Conservation (phyloP, 768 basidiomycete genomes). For the Mycena olivaceomarginata region DNA sequence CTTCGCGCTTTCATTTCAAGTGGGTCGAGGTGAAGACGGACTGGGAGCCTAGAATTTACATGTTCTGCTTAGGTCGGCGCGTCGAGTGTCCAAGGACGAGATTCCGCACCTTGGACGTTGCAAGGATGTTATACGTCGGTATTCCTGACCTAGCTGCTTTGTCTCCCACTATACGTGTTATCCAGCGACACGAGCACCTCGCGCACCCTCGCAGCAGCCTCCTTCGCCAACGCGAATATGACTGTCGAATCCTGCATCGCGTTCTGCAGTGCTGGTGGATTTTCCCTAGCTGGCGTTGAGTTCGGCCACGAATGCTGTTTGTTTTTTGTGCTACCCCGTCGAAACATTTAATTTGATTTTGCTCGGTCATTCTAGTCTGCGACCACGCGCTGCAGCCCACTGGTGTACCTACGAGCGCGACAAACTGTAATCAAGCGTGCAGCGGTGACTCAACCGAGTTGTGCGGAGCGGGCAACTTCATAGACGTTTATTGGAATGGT, state of each 20-base stretch:
- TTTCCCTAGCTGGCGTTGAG: slow-evolving; percentile 69
- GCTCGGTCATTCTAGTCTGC: slow-evolving; percentile 58
- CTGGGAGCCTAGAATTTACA: not conserved
- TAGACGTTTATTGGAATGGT: slow-evolving; percentile 69
- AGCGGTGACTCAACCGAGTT: slow-evolving; percentile 62
- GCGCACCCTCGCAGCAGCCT: slow-evolving; percentile 63
- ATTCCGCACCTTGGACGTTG: slow-evolving; percentile 18
- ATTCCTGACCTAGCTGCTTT: not conserved
- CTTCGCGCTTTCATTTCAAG: not conserved
- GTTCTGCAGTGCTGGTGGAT: slow-evolving; percentile 52
- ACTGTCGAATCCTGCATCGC: slow-evolving; percentile 57
- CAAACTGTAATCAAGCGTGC: slow-evolving; percentile 65
- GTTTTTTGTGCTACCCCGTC: slow-evolving; percentile 40
- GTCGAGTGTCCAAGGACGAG: slow-evolving; percentile 6
- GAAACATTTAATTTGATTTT: not conserved
- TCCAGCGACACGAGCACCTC: slow-evolving; percentile 62
- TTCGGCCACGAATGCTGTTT: slow-evolving; percentile 72
- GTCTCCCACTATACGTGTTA: not conserved
- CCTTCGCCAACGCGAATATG: slow-evolving; percentile 63
- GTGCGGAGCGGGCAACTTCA: slow-evolving; percentile 65
- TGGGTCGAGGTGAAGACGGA: not conserved
- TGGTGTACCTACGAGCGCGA: slow-evolving; percentile 45
- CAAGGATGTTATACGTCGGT: slow-evolving; percentile 42
- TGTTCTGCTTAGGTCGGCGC: not conserved
- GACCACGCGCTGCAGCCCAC: slow-evolving; percentile 60